Percentiles rank a stretch among this genome's conserved stretches.
These are phyloP conservation scores for Cicer judaicum DNA, from an alignment of 306 rosid genomes.

Conservation along the genomic window DNA sequence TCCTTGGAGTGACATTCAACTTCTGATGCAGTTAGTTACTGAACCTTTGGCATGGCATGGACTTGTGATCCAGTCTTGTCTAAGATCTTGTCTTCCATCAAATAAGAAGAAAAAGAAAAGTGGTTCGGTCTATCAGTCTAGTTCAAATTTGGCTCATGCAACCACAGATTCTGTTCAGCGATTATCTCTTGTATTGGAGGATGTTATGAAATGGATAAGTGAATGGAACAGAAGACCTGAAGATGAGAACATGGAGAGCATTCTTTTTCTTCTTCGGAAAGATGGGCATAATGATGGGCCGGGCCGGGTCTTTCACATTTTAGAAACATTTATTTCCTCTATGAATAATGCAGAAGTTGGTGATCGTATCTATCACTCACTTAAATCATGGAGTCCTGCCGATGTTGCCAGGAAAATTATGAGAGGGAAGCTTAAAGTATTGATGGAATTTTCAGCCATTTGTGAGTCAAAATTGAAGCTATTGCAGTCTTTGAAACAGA, in stretches of 20 bases:
- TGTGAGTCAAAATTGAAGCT: slow-evolving; percentile 72
- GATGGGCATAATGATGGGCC: slow-evolving; percentile 68
- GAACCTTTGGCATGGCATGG: slow-evolving; percentile 97
- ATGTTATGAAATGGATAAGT: slow-evolving; percentile 63
- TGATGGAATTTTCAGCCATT: slow-evolving; percentile 62
- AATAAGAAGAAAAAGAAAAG: slow-evolving; percentile 92
- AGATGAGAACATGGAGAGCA: slow-evolving; percentile 62
- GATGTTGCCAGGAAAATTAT: slow-evolving; percentile 78
- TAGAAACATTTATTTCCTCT: slow-evolving; percentile 60
- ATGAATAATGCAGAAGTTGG: slow-evolving; percentile 59
- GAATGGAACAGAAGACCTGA: slow-evolving; percentile 64
- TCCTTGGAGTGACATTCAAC: slow-evolving; percentile 60
- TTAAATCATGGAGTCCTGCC: slow-evolving; percentile 75
- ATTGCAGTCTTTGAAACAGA: slow-evolving; percentile 66
- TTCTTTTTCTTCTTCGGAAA: slow-evolving; percentile 56
- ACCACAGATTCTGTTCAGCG: slow-evolving; percentile 63
- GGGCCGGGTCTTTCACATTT: slow-evolving; percentile 63
- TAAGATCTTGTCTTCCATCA: slow-evolving; percentile 76
- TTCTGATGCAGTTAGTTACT: slow-evolving; percentile 72
- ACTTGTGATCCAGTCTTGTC: slow-evolving; percentile 78
- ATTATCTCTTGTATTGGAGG: slow-evolving; percentile 60
- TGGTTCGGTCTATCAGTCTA: slow-evolving; percentile 59
- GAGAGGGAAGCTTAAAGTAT: slow-evolving; percentile 62
- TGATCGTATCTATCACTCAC: slow-evolving; percentile 61
- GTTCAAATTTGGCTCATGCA: slow-evolving; percentile 52